Conservation (phyloP, 78 protist species). For the Cavenderia fasciculata region DNA sequence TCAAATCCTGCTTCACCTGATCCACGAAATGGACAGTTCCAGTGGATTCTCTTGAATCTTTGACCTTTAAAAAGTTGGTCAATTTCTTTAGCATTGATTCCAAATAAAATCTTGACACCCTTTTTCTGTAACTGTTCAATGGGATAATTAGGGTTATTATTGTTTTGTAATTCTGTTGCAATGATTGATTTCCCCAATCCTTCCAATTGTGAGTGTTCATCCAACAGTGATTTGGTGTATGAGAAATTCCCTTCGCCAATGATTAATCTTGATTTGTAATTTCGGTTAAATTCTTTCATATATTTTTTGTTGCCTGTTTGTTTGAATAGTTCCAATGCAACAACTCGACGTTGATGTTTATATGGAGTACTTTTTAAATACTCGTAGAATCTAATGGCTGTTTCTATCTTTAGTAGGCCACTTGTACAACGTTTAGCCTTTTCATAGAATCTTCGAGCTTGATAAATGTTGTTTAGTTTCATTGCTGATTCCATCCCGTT, state of each 20-base stretch:
- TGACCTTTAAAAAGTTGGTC: background rate
- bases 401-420: no score
- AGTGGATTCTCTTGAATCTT: background rate
- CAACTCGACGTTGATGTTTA: background rate
- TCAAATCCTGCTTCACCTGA: background rate
- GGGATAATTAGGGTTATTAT: no score
- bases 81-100: background rate
- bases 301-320: background rate
- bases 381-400: no score
- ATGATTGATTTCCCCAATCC: background rate
- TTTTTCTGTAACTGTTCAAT: background rate
- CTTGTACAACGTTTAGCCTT: no score
- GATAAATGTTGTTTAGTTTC: no score
- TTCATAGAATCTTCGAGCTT: no score
- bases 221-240: background rate
- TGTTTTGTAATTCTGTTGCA: background rate
- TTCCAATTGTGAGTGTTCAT: background rate
- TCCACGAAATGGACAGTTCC: background rate
- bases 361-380: no score
- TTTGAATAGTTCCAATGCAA: background rate
- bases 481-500: no score
- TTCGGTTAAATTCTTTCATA: background rate
- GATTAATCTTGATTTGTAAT: background rate
- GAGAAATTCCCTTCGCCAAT: conserved; percentile 8
- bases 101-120: background rate